These are phyloP conservation scores for Xylaria sp. DNA, from an alignment of 495 filamentous ascomycete species.

Conservation along the genomic window DNA sequence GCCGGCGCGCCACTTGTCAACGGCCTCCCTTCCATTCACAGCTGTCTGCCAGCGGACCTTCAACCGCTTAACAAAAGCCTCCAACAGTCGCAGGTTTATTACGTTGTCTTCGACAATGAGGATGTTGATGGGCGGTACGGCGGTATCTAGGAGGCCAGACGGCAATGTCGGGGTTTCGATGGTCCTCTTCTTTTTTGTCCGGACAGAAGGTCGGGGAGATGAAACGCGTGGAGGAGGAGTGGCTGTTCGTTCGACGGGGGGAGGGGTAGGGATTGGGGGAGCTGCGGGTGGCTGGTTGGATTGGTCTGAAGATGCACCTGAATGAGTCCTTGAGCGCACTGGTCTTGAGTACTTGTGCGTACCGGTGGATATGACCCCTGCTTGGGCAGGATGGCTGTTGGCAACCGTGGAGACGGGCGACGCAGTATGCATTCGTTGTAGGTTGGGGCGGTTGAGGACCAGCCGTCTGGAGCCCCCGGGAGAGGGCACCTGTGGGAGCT, in stretches of 20 bases:
- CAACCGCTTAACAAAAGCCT: constrained; percentile 94
- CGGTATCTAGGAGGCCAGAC: constrained; percentile 76
- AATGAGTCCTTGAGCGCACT: constrained; percentile 57
- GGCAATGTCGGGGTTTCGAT: constrained; percentile 58
- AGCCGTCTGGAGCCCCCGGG: constrained; percentile 67
- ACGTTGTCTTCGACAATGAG: constrained; percentile 98
- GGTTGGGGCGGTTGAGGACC: constrained; percentile 61
- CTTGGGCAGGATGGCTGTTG: constrained; percentile 46
- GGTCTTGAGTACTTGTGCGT: constrained; percentile 45
- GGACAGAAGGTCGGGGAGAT: constrained; percentile 59
- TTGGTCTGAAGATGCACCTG: constrained; percentile 58
- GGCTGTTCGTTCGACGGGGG: constrained; percentile 42
- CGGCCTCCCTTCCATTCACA: constrained; percentile 91
- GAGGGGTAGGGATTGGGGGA: constrained; percentile 41
- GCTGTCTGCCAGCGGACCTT: constrained; percentile 98
- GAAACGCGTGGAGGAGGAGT: constrained; percentile 66
- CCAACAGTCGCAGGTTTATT: constrained; percentile 91
- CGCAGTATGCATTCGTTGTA: constrained; percentile 76
- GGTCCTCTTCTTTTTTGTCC: constrained; percentile 64
- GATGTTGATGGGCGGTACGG: constrained; percentile 95
- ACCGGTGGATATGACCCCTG: constrained; percentile 43
- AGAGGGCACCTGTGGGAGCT: constrained; percentile 82
- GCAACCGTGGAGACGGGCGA: constrained; percentile 72
- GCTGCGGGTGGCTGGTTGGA: constrained; percentile 39
- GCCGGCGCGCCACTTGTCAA: constrained; percentile 88